A percentile compares a stretch with the other conserved stretches of the same genome.
phyloP scores from a whole-genome alignment of 106 monocot genomes.

The Allium fistulosum region DNA sequence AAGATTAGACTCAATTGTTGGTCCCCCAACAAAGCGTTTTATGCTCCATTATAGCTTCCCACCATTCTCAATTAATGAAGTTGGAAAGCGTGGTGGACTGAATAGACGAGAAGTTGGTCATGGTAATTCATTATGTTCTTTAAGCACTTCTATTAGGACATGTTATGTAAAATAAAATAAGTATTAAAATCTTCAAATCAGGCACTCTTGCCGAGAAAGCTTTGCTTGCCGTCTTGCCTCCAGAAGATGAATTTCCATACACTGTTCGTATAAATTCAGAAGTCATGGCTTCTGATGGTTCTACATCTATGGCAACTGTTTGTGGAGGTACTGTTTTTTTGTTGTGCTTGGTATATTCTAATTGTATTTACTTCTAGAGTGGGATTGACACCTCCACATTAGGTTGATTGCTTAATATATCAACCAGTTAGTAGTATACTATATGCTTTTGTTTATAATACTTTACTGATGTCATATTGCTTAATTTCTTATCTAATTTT shows the following conservation, averaged over 20 bases:
- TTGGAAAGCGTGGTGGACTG: conserved; percentile 77
- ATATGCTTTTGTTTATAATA: too few relatives aligned
- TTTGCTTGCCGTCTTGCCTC: conserved; percentile 88
- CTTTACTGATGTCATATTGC: too few relatives aligned
- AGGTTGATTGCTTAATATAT: too few relatives aligned
- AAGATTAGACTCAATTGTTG: conserved; percentile 83
- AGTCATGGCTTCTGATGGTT: conserved; percentile 98
- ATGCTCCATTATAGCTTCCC: conserved; percentile 99
- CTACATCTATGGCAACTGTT: conserved; percentile 98
- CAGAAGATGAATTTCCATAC: conserved; percentile 86
- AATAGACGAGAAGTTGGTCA: conserved; percentile 99
- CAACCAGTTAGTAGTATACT: too few relatives aligned
- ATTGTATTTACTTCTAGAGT: too few relatives aligned
- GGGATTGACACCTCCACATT: too few relatives aligned
- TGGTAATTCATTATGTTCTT: conserved; percentile 32
- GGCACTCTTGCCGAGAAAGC: conserved; percentile 98
- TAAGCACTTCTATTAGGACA: too few relatives aligned
- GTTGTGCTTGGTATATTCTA: too few relatives aligned
- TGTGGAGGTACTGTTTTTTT: conserved; percentile 69
- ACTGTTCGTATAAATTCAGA: conserved; percentile 90
- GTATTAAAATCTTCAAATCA: conserved; percentile 12
- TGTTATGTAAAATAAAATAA: not conserved
- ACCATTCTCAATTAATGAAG: conserved; percentile 93
- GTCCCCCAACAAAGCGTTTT: conserved; percentile 90
- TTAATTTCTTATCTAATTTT: too few relatives aligned